These are phyloP conservation scores for Imleria badia DNA, from an alignment of 768 basidiomycete species.

Conservation along the genomic window DNA sequence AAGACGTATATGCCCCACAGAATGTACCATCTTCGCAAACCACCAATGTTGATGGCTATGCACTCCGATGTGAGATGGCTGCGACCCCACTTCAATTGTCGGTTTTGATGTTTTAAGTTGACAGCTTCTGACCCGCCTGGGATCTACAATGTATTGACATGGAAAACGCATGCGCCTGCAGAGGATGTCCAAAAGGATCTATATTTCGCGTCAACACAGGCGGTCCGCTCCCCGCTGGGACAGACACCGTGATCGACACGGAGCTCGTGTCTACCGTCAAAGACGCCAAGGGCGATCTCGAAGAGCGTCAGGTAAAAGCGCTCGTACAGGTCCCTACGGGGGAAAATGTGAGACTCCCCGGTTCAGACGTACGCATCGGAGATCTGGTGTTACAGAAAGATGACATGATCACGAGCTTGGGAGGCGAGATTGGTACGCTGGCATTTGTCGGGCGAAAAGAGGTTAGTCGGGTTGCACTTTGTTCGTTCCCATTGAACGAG, in stretches of 20 bases:
- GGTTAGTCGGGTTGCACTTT: slow-evolving; percentile 38
- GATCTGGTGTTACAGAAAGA: slow-evolving; percentile 66
- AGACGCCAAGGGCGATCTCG: slow-evolving; percentile 45
- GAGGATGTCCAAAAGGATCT: slow-evolving; percentile 43
- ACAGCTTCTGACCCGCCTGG: slow-evolving; percentile 66
- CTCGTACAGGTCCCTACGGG: slow-evolving; percentile 57
- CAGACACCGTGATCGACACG: slow-evolving; percentile 84
- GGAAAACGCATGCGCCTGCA: slow-evolving; percentile 38
- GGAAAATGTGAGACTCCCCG: slow-evolving; percentile 74
- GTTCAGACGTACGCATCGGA: slow-evolving; percentile 69
- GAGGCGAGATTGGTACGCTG: slow-evolving; percentile 84
- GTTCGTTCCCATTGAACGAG: background rate
- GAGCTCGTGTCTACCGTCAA: slow-evolving; percentile 57
- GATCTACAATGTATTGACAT: slow-evolving; percentile 64
- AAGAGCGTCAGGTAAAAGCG: slow-evolving; percentile 72
- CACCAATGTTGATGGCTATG: slow-evolving; percentile 90
- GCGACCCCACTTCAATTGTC: background rate
- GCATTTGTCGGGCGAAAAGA: slow-evolving; percentile 73
- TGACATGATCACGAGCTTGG: slow-evolving; percentile 58
- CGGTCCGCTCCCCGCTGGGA: slow-evolving; percentile 69
- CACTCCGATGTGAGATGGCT: slow-evolving; percentile 57
- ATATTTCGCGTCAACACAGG: slow-evolving; percentile 81
- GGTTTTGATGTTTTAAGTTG: background rate
- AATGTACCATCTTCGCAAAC: slow-evolving; percentile 65
- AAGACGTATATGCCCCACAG: slow-evolving; percentile 65